Evolutionary conservation across 2,329 filamentous ascomycete genomes (phyloP), one percentile per base, ranked within the genome.

Genomic region (Sodiomyces alkalinus): DNA sequence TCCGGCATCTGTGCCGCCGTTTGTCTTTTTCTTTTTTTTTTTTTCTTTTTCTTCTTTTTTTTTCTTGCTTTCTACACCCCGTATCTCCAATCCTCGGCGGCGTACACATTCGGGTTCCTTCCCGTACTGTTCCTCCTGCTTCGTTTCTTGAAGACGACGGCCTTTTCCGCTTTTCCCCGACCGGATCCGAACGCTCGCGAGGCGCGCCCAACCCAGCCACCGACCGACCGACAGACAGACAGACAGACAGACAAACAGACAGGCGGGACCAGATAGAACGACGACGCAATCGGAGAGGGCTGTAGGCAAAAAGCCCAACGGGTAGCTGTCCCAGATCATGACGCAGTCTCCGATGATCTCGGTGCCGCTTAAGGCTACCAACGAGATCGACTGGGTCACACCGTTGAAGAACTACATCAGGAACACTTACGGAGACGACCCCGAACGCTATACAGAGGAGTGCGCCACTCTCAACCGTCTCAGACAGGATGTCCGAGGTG

Each of bases 401-500:
- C 90, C 90, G 26, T 67, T 98, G 41, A 96, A 96, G 62, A 64
- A 68, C 39, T 94, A 96, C 61, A 98, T 98, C 45, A 73, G 85
- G 40, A 70, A 85, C 43, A 92, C 80, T 15, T 94, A 98, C 52
- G 86, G 86, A 51, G 90, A 98, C 55, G 87, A 96, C 50, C 87
- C 90, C 17, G 90, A 98, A 53, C 74, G 83, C 43, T 98, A 98
- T 61, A 72, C 76, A 29, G 85, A 96, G 54, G 90, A 98, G 66
- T 96, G 90, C 60, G 76, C 74, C 22, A 92, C 85, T 20, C 72
- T 98, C 52, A 92, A 96, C 58, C 75, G 90, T 24, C 62, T 98
- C 55, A 76, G 90, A 44, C 92, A 98, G 70, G 92, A 98, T 50
- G 94, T 98, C 82, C 74, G 92, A 48, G 90, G 92, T 19, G 90